A percentile compares a stretch with the other conserved stretches of the same genome.
phyloP scores from a whole-genome alignment of 2,329 filamentous ascomycete species.

The Trichoderma asperellum region DNA sequence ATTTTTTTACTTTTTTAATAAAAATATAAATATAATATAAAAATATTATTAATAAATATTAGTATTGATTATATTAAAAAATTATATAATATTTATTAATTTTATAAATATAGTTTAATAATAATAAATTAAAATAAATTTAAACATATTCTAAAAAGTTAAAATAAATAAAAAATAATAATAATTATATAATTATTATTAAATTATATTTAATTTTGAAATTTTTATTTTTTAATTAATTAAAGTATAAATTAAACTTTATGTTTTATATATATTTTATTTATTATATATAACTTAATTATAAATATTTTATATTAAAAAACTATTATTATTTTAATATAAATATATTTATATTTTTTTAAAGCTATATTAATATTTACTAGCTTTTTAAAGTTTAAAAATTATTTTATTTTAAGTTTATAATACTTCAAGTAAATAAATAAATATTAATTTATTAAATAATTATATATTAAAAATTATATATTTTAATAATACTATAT shows the following conservation, averaged over 20 bases:
- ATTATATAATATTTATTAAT: no score
- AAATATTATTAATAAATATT: background rate
- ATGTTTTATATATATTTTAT: background rate
- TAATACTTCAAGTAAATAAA: background rate
- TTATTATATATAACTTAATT: background rate
- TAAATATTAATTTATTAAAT: background rate
- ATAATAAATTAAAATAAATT: no score
- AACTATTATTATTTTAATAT: background rate
- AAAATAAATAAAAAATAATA: background rate
- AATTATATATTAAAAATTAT: background rate
- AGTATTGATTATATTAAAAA: background rate
- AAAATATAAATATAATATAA: background rate
- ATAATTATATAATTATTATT: slow-evolving; percentile 1
- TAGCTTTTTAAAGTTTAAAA: background rate
- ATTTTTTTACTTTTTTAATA: background rate
- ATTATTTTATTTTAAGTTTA: background rate
- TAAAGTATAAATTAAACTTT: background rate
- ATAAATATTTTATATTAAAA: slow-evolving; percentile 1
- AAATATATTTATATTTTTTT: background rate
- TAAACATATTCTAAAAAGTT: no score
- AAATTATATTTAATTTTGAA: slow-evolving; percentile 7
- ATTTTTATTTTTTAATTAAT: background rate
- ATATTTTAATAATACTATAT: background rate
- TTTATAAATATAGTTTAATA: no score
- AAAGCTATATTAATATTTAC: background rate